These are phyloP conservation scores for Metschnikowia baotianmanensis DNA, from an alignment of 805 yeast species.

Conservation along the genomic window DNA sequence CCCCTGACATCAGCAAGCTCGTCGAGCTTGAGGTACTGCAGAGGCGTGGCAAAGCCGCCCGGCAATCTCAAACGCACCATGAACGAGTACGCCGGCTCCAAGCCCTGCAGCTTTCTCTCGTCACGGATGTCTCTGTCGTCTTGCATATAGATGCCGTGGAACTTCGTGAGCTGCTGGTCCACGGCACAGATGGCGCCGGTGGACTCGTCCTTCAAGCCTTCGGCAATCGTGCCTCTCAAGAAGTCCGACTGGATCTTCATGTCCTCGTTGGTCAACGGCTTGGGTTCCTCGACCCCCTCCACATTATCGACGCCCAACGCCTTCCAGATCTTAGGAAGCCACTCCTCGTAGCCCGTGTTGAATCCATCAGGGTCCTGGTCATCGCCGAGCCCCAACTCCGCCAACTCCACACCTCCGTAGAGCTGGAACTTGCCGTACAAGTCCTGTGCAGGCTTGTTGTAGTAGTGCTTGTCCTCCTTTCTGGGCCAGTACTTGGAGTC, in stretches of 20 bases:
- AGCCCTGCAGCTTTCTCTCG: constrained; percentile 84
- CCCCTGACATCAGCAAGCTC: constrained; percentile 79
- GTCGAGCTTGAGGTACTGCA: constrained; percentile 86
- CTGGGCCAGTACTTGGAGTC: constrained; percentile 95
- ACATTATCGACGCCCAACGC: constrained; percentile 83
- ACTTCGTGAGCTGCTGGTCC: constrained; percentile 92
- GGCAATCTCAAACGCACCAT: constrained; percentile 96
- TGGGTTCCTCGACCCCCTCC: constrained; percentile 85
- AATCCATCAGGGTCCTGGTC: constrained; percentile 97
- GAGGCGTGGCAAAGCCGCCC: constrained; percentile 85
- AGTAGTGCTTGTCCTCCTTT: constrained; percentile 89
- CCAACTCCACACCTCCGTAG: constrained; percentile 71
- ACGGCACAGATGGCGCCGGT: constrained; percentile 90
- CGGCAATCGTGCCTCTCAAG: constrained; percentile 90
- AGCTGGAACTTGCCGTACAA: constrained; percentile 60
- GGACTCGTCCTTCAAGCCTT: constrained; percentile 73
- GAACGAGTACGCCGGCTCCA: constrained; percentile 95
- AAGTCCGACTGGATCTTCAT: constrained; percentile 85
- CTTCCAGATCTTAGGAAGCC: constrained; percentile 86
- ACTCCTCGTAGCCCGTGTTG: constrained; percentile 82
- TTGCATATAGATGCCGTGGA: constrained; percentile 98
- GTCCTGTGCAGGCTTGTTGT: constrained; percentile 87
- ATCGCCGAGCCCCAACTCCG: constrained; percentile 86
- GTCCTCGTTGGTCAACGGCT: constrained; percentile 90
- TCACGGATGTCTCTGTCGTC: constrained; percentile 97